Base-by-base conservation (phyloP, 2,329 filamentous ascomycete genomes). In the Colletotrichum paranaense region DNA sequence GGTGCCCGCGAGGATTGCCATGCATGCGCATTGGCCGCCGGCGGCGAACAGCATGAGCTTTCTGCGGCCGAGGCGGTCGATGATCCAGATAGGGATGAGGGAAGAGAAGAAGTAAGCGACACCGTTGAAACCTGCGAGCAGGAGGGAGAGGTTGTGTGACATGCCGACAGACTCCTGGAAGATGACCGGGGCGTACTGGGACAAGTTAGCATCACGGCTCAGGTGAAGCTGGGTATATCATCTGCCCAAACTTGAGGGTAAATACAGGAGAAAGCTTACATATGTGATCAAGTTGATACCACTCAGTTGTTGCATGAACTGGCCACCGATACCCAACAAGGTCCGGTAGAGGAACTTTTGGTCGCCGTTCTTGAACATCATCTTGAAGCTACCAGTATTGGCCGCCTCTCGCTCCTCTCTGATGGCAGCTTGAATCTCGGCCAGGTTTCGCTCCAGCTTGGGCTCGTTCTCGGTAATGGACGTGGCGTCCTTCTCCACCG, bases 31-130 rank as follows among this genome's bases (percentile, higher is more conserved):
- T 55, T 84, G 82, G 1, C 81, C 82, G 1, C 74, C 77, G 14
- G 78, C 80, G 1, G 81, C 80, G 26, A 83, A 90, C 78, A 91
- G 85, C 86, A 92, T 89, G 79, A 91, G 83, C 77, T 89, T 90
- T 9, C 90, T 83, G 5, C 89, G 85, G 22, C 89, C 90, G 75
- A 87, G 86, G 2, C 79, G 78, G 46, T 83, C 81, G 32, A 82
- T 81, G 28, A 81, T 68, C 79, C 80, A 82, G 42, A 82, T 81
- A 0, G 80, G 79, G 2, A 82, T 77, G 4, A 78, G 74, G n/a
- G 78, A 78, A 0, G 78, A 78, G 24, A 82, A 60, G 55, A 81
- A 81, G 73, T 81, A 82, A 1, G 79, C 79, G n/a, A 82, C 74
- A 12, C 85, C 85, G 67, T 87, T 87, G 76, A 88, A 88, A 0